A percentile compares a stretch with the other conserved stretches of the same genome.
phyloP scores from a whole-genome alignment of 305 asterid species.

The Coffea humblotiana region DNA sequence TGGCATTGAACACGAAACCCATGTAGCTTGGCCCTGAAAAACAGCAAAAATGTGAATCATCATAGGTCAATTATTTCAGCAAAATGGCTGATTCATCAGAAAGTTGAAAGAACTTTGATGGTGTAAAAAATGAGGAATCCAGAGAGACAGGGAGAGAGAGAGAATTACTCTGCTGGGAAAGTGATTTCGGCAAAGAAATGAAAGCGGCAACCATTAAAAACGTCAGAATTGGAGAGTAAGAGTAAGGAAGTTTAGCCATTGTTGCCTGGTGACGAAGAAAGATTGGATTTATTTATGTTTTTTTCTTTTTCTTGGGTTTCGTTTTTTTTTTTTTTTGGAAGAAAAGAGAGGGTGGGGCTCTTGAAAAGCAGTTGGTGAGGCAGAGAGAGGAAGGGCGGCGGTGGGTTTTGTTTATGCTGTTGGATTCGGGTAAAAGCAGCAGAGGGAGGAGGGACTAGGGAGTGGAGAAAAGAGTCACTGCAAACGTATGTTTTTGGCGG shows the following conservation, averaged over 20 bases:
- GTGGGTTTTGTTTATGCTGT: background rate
- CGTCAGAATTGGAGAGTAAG: slow-evolving; percentile 22
- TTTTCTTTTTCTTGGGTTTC: slow-evolving; percentile 13
- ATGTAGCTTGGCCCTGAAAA: slow-evolving; percentile 54
- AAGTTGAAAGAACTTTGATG: slow-evolving; percentile 6
- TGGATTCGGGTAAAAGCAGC: slow-evolving; percentile 1
- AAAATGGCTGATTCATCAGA: background rate
- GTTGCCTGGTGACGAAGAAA: slow-evolving; percentile 11
- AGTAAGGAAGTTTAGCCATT: slow-evolving; percentile 35
- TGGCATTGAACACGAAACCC: slow-evolving; percentile 48
- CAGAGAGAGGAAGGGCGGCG: background rate
- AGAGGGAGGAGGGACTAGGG: slow-evolving; percentile 11
- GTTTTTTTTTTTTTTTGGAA: too few species aligned
- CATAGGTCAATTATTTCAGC: background rate
- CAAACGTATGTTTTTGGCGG: slow-evolving; percentile 53
- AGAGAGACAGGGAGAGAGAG: background rate
- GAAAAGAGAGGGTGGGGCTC: background rate
- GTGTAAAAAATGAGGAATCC: background rate
- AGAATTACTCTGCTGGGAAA: slow-evolving; percentile 48
- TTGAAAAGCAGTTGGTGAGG: background rate
- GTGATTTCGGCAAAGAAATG: slow-evolving; percentile 28
- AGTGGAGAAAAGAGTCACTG: slow-evolving; percentile 20
- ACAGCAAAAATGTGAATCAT: background rate
- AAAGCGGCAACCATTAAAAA: slow-evolving; percentile 30
- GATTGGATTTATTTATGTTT: background rate